Percentiles rank a stretch among this genome's conserved stretches.
These are phyloP conservation scores for Pleurotus platypus DNA, from an alignment of 768 basidiomycete species.

Conservation along the genomic window DNA sequence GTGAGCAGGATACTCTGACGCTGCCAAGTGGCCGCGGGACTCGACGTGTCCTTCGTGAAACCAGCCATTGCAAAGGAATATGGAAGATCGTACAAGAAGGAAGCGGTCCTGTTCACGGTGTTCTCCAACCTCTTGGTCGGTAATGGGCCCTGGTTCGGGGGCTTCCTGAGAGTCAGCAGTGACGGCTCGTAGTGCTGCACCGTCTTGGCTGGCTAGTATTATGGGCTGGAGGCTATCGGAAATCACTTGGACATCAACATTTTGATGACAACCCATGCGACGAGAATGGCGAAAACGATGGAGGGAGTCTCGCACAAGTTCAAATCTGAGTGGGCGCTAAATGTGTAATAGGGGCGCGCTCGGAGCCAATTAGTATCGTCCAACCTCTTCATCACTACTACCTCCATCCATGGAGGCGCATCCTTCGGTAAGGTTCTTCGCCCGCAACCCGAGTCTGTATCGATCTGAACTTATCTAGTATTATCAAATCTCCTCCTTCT, in stretches of 20 bases:
- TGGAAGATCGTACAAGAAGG: conserved; percentile 64
- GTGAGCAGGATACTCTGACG: too few relatives aligned
- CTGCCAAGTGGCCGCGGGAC: too few relatives aligned
- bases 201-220: conserved; percentile 37
- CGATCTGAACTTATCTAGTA: conserved; percentile 28
- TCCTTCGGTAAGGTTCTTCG: too few relatives aligned
- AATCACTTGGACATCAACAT: conserved; percentile 9
- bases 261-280: too few relatives aligned
- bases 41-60: neutral
- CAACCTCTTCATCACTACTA: too few relatives aligned
- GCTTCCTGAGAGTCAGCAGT: conserved; percentile 33
- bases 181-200: conserved; percentile 17
- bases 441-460: too few relatives aligned
- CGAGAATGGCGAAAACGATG: too few relatives aligned
- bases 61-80: neutral
- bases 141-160: conserved; percentile 56
- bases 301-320: too few relatives aligned
- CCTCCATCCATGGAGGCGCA: too few relatives aligned
- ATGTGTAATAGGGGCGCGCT: too few relatives aligned
- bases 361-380: too few relatives aligned
- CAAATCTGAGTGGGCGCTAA: too few relatives aligned
- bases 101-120: conserved; percentile 95
- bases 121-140: conserved; percentile 90
- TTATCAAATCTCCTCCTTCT: conserved; percentile 37
- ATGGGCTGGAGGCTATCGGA: conserved; percentile 37